Evolutionary conservation across 352 stramenopile species (phyloP), one percentile per base, ranked within the genome.

Genomic region (Poterioochromonas sp.): DNA sequence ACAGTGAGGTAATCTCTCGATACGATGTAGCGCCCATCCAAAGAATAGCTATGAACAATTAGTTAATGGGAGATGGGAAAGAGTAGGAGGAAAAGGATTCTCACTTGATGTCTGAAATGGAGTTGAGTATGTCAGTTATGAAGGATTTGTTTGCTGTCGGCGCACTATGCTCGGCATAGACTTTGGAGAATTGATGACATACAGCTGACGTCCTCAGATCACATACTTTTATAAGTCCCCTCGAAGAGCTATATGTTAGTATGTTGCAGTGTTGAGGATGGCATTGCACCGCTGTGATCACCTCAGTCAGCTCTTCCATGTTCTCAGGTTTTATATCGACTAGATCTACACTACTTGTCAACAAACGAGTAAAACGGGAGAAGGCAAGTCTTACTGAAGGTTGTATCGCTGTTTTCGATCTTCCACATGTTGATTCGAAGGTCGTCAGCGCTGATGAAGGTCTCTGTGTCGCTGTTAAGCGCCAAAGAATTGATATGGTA

Each of bases 401-500:
- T 93, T 77, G 93, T 89, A 80, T 94, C 87, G 11, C 85, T 90
- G 41, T 92, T 85, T 11, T 89, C 89, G n/a, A 97, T 82, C 80
- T 90, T 94, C 93, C 93, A 98, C 41, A 97, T 83, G 83, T 98
- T 98, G 43, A 98, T 91, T 39, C 93, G 89, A 79, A 98, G 84
- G 77, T 98, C 93, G 79, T 98, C 93, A 63, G 93, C 90, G 60
- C 91, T 97, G 77, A 97, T 87, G 80, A 98, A 98, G 41, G 91
- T 95, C 83, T 97, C 92, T 29, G 91, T 91, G 82, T 98, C 93
- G 77, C 86, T 94, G 82, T 94, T 96, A 77, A 94, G 88, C 43
- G 91, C 90, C 71, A 98, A 89, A 51, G 90, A 95, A 85, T 98
- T 97, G 84, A 98, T 97, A 83, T 98, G 93, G 82, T 97, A 98